Percentiles rank a stretch among this genome's conserved stretches.
Evolutionary conservation across 352 stramenopile species (phyloP).

Genomic region (Bremia lactucae): DNA sequence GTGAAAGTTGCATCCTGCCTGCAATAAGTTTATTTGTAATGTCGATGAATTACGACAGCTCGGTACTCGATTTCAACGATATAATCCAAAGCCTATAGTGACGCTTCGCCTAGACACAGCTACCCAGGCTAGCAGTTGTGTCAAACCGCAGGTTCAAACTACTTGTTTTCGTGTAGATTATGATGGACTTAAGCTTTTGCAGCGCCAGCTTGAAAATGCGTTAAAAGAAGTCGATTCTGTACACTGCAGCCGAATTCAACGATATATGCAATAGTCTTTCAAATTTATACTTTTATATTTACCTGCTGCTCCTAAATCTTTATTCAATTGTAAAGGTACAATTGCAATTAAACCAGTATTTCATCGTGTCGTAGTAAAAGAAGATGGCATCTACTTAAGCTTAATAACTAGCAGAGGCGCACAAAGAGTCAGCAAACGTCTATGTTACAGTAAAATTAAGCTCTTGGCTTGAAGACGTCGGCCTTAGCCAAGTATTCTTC

Average conservation of each 20-base stretch:
- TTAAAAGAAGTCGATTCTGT: slow-evolving; percentile 61
- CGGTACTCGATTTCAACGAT: slow-evolving; percentile 45
- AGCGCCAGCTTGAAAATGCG: slow-evolving; percentile 52
- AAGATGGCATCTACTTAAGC: no score
- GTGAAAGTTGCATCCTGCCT: no score
- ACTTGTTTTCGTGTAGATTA: slow-evolving; percentile 55
- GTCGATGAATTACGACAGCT: slow-evolving; percentile 21
- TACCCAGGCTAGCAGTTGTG: slow-evolving; percentile 7
- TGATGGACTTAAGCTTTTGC: slow-evolving; percentile 46
- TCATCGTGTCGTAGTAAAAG: no score
- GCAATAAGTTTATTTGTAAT: no score
- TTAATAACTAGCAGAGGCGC: no score
- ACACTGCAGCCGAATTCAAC: slow-evolving; percentile 60
- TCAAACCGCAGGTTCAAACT: slow-evolving; percentile 18
- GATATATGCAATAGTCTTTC: slow-evolving; percentile 65
- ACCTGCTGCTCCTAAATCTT: no score
- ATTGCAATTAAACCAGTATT: no score
- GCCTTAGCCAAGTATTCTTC: slow-evolving; percentile 80
- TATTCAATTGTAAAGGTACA: no score
- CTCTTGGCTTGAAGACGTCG: slow-evolving; percentile 48
- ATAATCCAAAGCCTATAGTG: slow-evolving; percentile 55
- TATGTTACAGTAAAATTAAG: slow-evolving; percentile 6
- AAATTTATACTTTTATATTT: no score
- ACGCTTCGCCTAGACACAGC: slow-evolving; percentile 53
- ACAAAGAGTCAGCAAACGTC: no score